phyloP scores from a whole-genome alignment of 2,329 filamentous ascomycete genomes.

The Trichocomaceae sp. region DNA sequence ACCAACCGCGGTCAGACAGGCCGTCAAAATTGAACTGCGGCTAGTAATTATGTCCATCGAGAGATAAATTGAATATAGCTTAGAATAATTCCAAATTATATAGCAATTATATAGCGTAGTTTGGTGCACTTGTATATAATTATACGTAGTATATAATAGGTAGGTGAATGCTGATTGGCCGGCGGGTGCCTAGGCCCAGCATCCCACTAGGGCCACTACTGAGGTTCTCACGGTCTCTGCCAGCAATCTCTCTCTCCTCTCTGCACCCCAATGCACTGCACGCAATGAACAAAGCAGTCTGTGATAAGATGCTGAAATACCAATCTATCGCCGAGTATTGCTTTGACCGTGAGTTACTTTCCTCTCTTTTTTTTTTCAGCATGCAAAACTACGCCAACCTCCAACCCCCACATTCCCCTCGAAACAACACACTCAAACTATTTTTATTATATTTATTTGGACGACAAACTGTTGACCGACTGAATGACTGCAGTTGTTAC shows the following conservation, averaged over 20 bases:
- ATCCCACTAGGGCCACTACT: no score
- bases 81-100: no score
- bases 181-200: background rate
- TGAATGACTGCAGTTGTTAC: conserved; percentile 7
- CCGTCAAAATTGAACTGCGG: no score
- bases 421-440: background rate
- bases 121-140: no score
- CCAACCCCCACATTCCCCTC: conserved; percentile 22
- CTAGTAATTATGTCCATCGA: no score
- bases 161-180: background rate
- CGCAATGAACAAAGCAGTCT: conserved; percentile 13
- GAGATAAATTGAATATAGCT: no score
- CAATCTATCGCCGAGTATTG: conserved; percentile 18
- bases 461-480: background rate
- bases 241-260: conserved; percentile 5
- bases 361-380: background rate
- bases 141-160: no score
- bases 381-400: conserved; percentile 10
- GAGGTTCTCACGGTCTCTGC: background rate
- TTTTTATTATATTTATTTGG: background rate
- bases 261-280: conserved; percentile 15
- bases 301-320: conserved; percentile 29
- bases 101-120: no score
- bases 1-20: no score
- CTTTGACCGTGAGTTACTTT: conserved; percentile 25